Evolutionary conservation across 345 rosid species (phyloP).

Genomic region (Linum usitatissimum): DNA sequence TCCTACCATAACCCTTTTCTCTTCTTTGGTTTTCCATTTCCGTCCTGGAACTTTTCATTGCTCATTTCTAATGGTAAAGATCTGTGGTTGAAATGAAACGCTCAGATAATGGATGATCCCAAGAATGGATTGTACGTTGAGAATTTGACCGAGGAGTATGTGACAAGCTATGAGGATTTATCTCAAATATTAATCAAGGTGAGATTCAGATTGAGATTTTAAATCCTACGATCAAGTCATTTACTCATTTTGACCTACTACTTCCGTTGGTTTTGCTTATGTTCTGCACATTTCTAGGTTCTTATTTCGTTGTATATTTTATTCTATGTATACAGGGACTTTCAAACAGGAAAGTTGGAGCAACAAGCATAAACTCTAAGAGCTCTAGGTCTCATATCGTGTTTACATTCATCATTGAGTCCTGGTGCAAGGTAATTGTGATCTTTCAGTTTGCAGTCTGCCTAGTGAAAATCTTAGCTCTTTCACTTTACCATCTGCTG

Average conservation of each 20-base stretch:
- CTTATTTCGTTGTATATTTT: neutral
- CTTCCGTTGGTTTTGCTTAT: neutral
- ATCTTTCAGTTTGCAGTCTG: too few relatives aligned
- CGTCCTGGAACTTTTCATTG: neutral
- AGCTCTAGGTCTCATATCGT: slow-evolving; percentile 90
- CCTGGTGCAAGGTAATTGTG: slow-evolving; percentile 67
- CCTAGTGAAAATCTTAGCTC: neutral
- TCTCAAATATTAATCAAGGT: slow-evolving; percentile 89
- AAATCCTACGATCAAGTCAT: neutral
- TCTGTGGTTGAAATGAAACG: neutral
- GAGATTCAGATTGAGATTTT: slow-evolving; percentile 4
- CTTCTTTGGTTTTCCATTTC: neutral
- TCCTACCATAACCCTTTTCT: neutral
- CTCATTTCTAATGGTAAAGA: neutral
- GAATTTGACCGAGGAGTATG: slow-evolving; percentile 82
- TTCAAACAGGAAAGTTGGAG: slow-evolving; percentile 89
- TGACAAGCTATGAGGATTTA: slow-evolving; percentile 68
- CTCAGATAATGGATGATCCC: slow-evolving; percentile 72
- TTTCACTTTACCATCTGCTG: neutral
- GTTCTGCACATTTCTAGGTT: neutral
- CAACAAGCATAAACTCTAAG: slow-evolving; percentile 84
- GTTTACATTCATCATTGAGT: slow-evolving; percentile 55
- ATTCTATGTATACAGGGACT: slow-evolving; percentile 61
- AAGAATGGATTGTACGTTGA: slow-evolving; percentile 75
- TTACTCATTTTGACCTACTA: neutral